A percentile compares a stretch with the other conserved stretches of the same genome.
phyloP scores from a whole-genome alignment of 495 filamentous ascomycete species.

The Xylaria acuta region DNA sequence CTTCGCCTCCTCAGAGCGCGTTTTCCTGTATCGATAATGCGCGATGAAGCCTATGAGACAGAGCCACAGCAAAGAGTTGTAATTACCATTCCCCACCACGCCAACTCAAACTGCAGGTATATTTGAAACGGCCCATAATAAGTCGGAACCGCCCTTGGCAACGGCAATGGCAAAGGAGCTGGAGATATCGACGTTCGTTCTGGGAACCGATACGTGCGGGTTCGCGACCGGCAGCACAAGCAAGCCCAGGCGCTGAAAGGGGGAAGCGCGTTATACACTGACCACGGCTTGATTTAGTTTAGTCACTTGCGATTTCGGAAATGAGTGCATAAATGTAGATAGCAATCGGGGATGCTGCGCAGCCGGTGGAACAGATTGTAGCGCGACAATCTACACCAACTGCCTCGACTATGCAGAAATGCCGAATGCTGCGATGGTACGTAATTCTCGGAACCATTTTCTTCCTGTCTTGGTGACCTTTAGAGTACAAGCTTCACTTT shows the following conservation, averaged over 20 bases:
- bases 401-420: conserved; percentile 32
- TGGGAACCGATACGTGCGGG: conserved; percentile 38
- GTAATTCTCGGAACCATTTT: neutral
- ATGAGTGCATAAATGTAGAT: conserved; percentile 36
- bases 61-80: conserved; percentile 30
- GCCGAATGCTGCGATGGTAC: conserved; percentile 9
- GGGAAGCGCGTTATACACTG: neutral
- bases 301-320: conserved; percentile 38
- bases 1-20: neutral
- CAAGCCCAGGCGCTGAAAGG: conserved; percentile 25
- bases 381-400: conserved; percentile 33
- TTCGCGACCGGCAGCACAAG: conserved; percentile 32
- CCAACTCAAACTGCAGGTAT: conserved; percentile 28
- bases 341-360: conserved; percentile 36
- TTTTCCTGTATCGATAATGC: conserved; percentile 22
- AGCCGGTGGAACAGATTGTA: conserved; percentile 30
- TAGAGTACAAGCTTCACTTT: neutral
- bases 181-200: conserved; percentile 20
- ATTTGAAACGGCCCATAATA: conserved; percentile 13
- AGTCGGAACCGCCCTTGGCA: conserved; percentile 25
- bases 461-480: neutral
- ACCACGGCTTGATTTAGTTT: conserved; percentile 9
- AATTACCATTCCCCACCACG: conserved; percentile 32
- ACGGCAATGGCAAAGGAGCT: conserved; percentile 5
- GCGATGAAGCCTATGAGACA: conserved; percentile 30